Evolutionary conservation across 352 stramenopile species (phyloP), one percentile per base, ranked within the genome.

Genomic region (Phytophthora vignae): DNA sequence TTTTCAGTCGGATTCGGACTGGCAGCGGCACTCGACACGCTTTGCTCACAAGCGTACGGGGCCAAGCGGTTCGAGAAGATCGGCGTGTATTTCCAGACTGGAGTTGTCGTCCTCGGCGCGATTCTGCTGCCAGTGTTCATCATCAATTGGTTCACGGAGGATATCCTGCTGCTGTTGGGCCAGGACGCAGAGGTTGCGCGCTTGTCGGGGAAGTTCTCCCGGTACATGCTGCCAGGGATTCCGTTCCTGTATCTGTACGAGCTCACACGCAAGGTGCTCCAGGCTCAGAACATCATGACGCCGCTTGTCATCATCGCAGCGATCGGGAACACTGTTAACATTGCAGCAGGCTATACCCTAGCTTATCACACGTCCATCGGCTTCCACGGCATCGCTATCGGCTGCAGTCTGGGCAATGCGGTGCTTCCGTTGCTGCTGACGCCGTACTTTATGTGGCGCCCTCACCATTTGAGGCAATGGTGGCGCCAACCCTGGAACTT

Each of bases 211-310:
- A 59, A 83, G 2, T 94, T 91, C 10, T 84, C 78, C 11, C 49
- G 87, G 3, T 89, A 87, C 52, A 73, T 81, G 49, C 58, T 96
- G 6, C 77, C 76, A 2, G 83, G 87, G 17, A 36, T 86, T 31
- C 87, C 89, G 17, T 92, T 88, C 59, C 44, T 93, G 4, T 96
- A 91, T 55, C 55, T 83, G 5, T 97, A 93, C 71, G 88, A 96
- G 68, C 70, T 95, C 25, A 55, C 93, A 6, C 80, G 88, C 33
- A 95, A 95, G 54, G 74, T 90, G 14, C 75, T 90, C 8, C 85
- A 94, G 55, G 79, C 90, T 2, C 81, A 93, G 56, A 91, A 92
- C 64, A 85, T 95, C 56, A 76, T 91, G 49, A 61, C 74, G 7
- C 88, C 88, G 8, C 82, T 95, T 74, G 77, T 95, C n/a, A 63